Evolutionary conservation across 2,329 filamentous ascomycete genomes (phyloP), one percentile per base, ranked within the genome.

Genomic region (Myriosclerotinia scirpicola): DNA sequence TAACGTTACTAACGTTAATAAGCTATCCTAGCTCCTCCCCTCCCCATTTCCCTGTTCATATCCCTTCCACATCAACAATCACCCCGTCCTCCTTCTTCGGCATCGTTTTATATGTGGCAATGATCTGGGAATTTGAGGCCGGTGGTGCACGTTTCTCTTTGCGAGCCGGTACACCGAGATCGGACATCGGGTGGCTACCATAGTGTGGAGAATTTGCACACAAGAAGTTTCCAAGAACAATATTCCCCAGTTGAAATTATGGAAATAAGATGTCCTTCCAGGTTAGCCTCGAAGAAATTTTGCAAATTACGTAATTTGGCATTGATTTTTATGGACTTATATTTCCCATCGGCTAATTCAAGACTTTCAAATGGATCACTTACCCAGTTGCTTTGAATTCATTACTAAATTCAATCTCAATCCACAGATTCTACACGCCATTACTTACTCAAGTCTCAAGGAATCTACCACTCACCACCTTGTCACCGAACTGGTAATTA

Each of bases 271-370:
- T 40, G 59, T 46, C 59, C 42, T 30, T 42, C 15, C 26, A 50
- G 30, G 5, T 26, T 50, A 48, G 34, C 36, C 15, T 42, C 22
- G 36, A 54, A 62, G 36, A 63, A 22, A 63, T 63, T 63, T 63
- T 63, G 36, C 48, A 54, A 63, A 42, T 63, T 63, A 63, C 60
- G 60, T 63, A 63, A 63, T 36, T 63, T 34, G 36, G 34, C 50
- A 36, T n/a, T 42, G 34, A 40, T 53, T 30, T 50, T 34, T 14
- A 53, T 40, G 12, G 38, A 44, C 22, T 34, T 42, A 42, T 52
- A 40, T 20, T 62, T 62, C n/a, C 60, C 60, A 63, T 22, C 22
- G 36, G 26, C 17, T 42, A 40, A 48, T n/a, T 48, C 44, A 48
- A 48, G 20, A n/a, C 20, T 42, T 34, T 14, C 44, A 38, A 54